These are phyloP conservation scores for Annulohypoxylon nitens DNA, from an alignment of 495 filamentous ascomycete genomes.

Conservation along the genomic window DNA sequence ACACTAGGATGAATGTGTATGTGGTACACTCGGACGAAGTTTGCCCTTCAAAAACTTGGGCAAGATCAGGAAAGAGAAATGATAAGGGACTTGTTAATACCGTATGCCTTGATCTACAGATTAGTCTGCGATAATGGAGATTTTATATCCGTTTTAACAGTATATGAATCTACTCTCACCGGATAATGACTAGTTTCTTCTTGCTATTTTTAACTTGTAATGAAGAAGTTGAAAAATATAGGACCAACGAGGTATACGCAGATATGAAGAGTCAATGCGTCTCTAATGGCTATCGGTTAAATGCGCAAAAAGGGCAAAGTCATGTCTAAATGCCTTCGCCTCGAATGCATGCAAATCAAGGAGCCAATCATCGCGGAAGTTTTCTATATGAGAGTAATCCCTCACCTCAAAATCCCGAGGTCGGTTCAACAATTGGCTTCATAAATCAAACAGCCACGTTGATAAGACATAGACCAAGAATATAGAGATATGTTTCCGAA, in stretches of 20 bases:
- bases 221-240: no score
- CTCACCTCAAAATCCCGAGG: not conserved
- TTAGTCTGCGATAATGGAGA: not conserved
- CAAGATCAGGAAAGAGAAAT: not conserved
- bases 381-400: not conserved
- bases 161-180: not conserved
- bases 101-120: not conserved
- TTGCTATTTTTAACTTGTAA: no score
- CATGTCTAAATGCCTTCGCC: not conserved
- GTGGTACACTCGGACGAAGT: not conserved
- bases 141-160: not conserved
- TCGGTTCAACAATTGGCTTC: not conserved
- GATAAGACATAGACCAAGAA: not conserved
- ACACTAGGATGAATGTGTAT: not conserved
- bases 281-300: no score
- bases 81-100: not conserved
- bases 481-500: not conserved
- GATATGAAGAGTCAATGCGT: no score
- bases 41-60: not conserved
- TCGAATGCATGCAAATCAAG: not conserved
- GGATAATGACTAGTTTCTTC: not conserved
- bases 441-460: not conserved
- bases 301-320: no score
- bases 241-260: no score
- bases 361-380: not conserved